Conservation (phyloP, 73 alveolate genomes). For the Paramecium biaurelia region DNA sequence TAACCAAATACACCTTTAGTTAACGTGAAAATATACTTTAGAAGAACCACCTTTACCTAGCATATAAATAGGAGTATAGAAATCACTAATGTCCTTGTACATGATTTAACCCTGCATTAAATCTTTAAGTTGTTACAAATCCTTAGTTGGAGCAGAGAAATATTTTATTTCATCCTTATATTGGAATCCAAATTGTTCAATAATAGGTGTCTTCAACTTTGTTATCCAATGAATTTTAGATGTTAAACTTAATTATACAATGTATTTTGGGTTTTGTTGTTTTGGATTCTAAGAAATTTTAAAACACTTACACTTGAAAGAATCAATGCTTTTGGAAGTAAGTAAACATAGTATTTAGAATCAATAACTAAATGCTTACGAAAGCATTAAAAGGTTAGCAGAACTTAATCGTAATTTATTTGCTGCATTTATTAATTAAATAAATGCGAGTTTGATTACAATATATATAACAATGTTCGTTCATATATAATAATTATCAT, state of each 20-base stretch:
- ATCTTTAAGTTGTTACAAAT: neutral
- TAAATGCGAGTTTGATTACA: neutral
- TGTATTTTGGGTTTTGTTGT: conserved; percentile 27
- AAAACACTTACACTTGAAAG: neutral
- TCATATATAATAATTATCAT: conserved; percentile 34
- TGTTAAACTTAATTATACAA: neutral
- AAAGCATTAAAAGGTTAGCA: neutral
- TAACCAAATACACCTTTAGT: neutral
- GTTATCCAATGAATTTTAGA: neutral
- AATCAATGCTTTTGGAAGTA: neutral
- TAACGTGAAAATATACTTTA: neutral
- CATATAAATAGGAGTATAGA: conserved; percentile 18
- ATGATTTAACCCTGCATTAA: neutral
- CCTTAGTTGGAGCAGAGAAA: neutral
- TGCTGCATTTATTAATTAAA: neutral
- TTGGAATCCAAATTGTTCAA: conserved; percentile 1
- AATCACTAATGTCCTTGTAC: neutral
- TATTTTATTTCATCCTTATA: neutral
- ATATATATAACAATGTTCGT: neutral
- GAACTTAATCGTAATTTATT: neutral
- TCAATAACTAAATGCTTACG: conserved; percentile 24
- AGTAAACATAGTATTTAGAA: conserved; percentile 16
- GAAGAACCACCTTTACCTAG: conserved; percentile 50
- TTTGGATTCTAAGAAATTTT: conserved; percentile 4
- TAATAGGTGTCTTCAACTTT: neutral